A percentile compares a stretch with the other conserved stretches of the same genome.
Conservation (phyloP, 164 flowering plant species). For the Magnolia officinalis region DNA sequence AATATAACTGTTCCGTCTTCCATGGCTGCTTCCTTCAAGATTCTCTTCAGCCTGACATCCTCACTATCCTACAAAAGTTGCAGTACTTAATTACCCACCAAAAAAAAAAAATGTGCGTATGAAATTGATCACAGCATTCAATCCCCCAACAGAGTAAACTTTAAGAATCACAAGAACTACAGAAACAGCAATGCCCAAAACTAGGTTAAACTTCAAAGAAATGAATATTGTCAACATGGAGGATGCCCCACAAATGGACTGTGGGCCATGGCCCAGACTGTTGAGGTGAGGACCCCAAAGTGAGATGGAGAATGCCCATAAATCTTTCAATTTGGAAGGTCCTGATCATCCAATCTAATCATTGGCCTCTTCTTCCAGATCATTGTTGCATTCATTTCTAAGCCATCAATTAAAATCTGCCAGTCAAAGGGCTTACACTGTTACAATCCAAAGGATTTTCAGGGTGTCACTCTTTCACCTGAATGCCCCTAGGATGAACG, state of each 20-base stretch:
- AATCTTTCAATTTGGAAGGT: background rate
- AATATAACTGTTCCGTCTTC: slow-evolving; percentile 62
- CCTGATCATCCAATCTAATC: background rate
- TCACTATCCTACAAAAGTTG: slow-evolving; percentile 30
- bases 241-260: background rate
- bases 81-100: background rate
- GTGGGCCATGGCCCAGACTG: background rate
- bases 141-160: too few species aligned
- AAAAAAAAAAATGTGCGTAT: background rate
- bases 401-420: too few species aligned
- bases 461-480: background rate
- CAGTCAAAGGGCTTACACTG: too few species aligned
- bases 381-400: background rate
- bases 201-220: background rate
- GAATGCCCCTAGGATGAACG: too few species aligned
- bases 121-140: background rate
- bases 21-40: slow-evolving; percentile 61
- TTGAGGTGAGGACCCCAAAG: background rate
- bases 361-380: background rate
- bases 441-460: background rate
- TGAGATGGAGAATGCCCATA: background rate
- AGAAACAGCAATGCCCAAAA: background rate
- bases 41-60: slow-evolving; percentile 41
- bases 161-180: background rate
- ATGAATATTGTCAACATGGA: background rate